Evolutionary conservation across 2,329 filamentous ascomycete species (phyloP), one percentile per base, ranked within the genome.

Genomic region (Cercospora berteroae): DNA sequence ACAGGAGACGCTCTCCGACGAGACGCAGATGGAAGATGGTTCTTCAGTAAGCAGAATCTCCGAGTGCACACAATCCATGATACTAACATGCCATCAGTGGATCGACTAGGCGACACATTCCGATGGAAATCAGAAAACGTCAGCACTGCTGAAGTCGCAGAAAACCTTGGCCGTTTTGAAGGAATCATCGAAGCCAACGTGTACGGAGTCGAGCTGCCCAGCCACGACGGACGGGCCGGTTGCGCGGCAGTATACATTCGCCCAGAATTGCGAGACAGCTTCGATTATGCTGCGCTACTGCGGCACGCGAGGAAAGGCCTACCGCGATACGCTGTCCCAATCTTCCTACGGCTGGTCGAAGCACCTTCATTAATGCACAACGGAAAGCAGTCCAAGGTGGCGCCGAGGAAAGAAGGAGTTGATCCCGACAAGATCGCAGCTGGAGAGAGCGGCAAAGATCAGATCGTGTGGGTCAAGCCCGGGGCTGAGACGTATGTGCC

Each of bases 171-270:
- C 13, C 79, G 82, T 0, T 90, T 93, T 75, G 82, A 88, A 0
- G 82, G 82, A 1, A 83, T 96, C n/a, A 81, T 85, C 27, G 93
- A 96, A 80, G 90, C 91, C 33, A 96, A 96, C 73, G 93, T 96
- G 12, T 96, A 96, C 74, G 93, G 93, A 44, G 91, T 96, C 2
- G 79, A 87, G 50, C 79, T 96, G 7, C 92, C 93, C 0, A 84
- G 90, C 70, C 92, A 96, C 75, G 93, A 96, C 74, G 93, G 93
- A 20, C 85, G 92, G 29, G 92, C 92, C 0, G 93, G 93, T 2
- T 96, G 93, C 73, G 93, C 89, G 0, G 90, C 91, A 6, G 78
- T 90, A 36, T 86, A 82, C 70, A 83, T 92, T 57, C 83, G 84
- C 4, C 82, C 85, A 1, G 80, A 79, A 0, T 77, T 81, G 0